Conservation (phyloP, 2,329 filamentous ascomycete genomes). For the Apiospora sp. region DNA sequence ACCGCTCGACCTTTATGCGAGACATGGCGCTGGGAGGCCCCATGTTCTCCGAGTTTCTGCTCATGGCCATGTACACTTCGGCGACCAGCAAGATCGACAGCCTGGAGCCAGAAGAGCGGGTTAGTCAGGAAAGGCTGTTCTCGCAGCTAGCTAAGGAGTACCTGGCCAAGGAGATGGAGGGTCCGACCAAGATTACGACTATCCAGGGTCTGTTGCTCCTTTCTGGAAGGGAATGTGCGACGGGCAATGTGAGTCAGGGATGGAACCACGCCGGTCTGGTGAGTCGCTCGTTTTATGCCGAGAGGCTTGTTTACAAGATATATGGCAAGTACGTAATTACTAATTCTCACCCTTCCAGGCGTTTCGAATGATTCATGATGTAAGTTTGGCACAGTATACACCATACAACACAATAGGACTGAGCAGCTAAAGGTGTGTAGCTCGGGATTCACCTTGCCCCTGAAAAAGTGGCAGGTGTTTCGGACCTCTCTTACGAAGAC, state of each 20-base stretch:
- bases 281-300: neutral
- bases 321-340: neutral
- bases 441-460: constrained; percentile 19
- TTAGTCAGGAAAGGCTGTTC: neutral
- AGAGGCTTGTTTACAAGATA: neutral
- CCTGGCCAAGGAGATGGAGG: constrained; percentile 22
- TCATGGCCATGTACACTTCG: constrained; percentile 22
- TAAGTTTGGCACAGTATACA: neutral
- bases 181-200: constrained; percentile 19
- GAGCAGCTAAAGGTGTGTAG: neutral
- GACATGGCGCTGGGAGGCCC: constrained; percentile 20
- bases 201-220: constrained; percentile 16
- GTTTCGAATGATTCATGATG: constrained; percentile 22
- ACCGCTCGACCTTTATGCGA: constrained; percentile 17
- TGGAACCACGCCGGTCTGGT: constrained; percentile 21
- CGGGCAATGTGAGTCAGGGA: constrained; percentile 12
- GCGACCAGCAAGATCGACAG: constrained; percentile 17
- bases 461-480: constrained; percentile 10
- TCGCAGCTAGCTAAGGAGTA: constrained; percentile 7
- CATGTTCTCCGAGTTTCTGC: constrained; percentile 22
- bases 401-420: neutral
- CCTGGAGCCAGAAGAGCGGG: neutral
- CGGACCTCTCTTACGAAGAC: constrained; percentile 10
- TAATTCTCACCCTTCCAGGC: neutral
- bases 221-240: constrained; percentile 10